Conservation (phyloP, 441 rosid genomes). For the Cnidoscolus chayamansa region DNA sequence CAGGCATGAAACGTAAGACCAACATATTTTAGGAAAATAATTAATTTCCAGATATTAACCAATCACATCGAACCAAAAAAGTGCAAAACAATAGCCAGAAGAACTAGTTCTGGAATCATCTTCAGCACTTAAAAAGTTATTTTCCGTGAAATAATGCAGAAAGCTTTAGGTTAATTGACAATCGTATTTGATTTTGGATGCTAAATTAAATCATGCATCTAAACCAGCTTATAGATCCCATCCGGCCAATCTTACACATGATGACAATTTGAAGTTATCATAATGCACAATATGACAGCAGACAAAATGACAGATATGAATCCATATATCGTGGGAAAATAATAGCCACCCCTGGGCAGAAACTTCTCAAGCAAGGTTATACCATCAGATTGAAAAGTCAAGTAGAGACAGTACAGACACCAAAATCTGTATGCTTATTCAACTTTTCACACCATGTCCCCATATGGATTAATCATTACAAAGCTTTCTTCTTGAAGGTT, state of each 20-base stretch:
- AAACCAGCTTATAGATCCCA: neutral
- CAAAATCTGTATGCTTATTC: neutral
- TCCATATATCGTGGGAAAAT: neutral
- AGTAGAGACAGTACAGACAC: neutral
- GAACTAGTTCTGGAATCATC: neutral
- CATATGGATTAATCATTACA: neutral
- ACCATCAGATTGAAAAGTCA: neutral
- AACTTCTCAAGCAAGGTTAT: slow-evolving; percentile 20
- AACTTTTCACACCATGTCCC: slow-evolving; percentile 11
- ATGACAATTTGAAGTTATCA: neutral
- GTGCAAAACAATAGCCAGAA: neutral
- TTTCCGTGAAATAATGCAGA: neutral
- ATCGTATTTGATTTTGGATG: neutral
- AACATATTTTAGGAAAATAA: neutral
- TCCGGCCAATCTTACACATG: neutral
- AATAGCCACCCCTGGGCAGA: neutral
- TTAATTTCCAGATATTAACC: neutral
- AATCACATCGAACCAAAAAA: neutral
- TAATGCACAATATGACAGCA: neutral
- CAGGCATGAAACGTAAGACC: slow-evolving; percentile 1
- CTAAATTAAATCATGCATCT: neutral
- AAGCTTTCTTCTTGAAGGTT: slow-evolving; percentile 11
- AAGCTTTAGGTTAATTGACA: neutral
- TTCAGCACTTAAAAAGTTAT: neutral
- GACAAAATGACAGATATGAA: slow-evolving; percentile 3